phyloP scores from a whole-genome alignment of 305 asterid genomes.

The Plantago rigida region DNA sequence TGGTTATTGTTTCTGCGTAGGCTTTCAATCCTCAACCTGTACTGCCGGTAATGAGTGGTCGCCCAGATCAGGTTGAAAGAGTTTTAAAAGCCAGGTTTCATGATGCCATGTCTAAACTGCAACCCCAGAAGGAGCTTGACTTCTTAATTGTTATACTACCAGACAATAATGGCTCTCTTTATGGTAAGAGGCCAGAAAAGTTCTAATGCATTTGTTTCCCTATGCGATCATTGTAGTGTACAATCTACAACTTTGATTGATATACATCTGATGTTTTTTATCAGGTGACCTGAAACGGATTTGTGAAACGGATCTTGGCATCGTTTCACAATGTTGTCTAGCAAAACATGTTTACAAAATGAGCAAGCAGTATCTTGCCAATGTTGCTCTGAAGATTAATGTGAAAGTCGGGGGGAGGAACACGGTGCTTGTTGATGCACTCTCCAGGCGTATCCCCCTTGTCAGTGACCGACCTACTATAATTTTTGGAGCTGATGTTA shows the following conservation, averaged over 20 bases:
- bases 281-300: slow-evolving; percentile 82
- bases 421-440: slow-evolving; percentile 78
- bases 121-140: slow-evolving; percentile 64
- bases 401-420: slow-evolving; percentile 96
- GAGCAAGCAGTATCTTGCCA: slow-evolving; percentile 90
- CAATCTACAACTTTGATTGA: neutral
- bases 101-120: slow-evolving; percentile 58
- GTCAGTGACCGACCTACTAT: slow-evolving; percentile 93
- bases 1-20: slow-evolving; percentile 27
- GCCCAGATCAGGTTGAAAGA: slow-evolving; percentile 78
- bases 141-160: slow-evolving; percentile 76
- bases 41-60: slow-evolving; percentile 52
- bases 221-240: no score
- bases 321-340: slow-evolving; percentile 94
- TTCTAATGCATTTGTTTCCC: no score
- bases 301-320: slow-evolving; percentile 90
- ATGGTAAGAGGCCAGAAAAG: slow-evolving; percentile 42
- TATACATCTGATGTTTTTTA: neutral
- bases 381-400: slow-evolving; percentile 79
- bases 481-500: slow-evolving; percentile 95
- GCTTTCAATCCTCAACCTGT: slow-evolving; percentile 64
- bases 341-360: slow-evolving; percentile 69
- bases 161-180: slow-evolving; percentile 83
- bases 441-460: slow-evolving; percentile 76
- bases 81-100: slow-evolving; percentile 62